Evolutionary conservation across 495 filamentous ascomycete genomes (phyloP).

Genomic region (Neohortaea acidophila): DNA sequence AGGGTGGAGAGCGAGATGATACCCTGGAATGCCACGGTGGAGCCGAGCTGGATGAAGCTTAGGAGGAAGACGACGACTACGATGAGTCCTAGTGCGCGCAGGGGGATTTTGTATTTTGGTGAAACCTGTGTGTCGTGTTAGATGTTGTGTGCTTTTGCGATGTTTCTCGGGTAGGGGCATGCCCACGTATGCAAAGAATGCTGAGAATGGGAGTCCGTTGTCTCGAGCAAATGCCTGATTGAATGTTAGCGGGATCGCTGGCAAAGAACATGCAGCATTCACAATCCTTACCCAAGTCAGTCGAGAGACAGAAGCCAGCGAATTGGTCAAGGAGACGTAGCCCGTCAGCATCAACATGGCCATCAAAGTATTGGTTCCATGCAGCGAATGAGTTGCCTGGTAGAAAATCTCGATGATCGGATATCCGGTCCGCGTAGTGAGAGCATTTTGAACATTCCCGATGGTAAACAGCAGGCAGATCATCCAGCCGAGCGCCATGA

Average conservation of each 20-base stretch:
- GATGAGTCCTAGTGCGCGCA: conserved; percentile 32
- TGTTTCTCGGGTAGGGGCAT: conserved; percentile 27
- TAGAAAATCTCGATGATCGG: conserved; percentile 41
- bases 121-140: too few species aligned
- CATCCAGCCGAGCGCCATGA: conserved; percentile 20
- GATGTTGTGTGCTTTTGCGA: too few species aligned
- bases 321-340: conserved; percentile 22
- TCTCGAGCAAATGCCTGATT: not conserved
- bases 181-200: conserved; percentile 17
- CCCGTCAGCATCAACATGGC: conserved; percentile 28
- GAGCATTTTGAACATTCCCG: conserved; percentile 13
- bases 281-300: too few species aligned
- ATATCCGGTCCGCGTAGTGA: conserved; percentile 29
- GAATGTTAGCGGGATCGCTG: too few species aligned
- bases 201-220: not conserved
- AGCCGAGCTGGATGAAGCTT: conserved; percentile 38
- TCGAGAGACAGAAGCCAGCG: not conserved
- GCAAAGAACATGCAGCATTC: too few species aligned
- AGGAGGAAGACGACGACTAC: conserved; percentile 27
- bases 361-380: conserved; percentile 31
- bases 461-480: conserved; percentile 18
- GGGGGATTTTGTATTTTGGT: conserved; percentile 23
- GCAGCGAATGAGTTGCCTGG: conserved; percentile 32
- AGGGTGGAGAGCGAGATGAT: conserved; percentile 35
- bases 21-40: conserved; percentile 33